Evolutionary conservation across 225 moss, liverwort and hornwort genomes (phyloP), one percentile per base, ranked within the genome.

Genomic region (Marchantia paleacea): DNA sequence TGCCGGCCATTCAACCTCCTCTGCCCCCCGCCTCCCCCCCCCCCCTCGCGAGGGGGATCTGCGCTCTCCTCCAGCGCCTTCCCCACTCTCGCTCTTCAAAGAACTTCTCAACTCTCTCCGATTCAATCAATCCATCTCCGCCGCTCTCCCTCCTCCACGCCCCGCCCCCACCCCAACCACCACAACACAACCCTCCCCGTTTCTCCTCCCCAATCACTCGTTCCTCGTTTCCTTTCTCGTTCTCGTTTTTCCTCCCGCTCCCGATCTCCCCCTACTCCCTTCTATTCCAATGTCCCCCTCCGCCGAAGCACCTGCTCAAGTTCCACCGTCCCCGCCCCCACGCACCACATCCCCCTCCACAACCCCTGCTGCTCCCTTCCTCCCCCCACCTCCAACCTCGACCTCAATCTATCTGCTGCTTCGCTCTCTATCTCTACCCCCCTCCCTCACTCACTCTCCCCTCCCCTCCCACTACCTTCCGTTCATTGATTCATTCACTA

Each of bases 1-100:
- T 64, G 72, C 72, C 62, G 80, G 79, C 79, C 79, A 79, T 79
- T 78, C 76, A 62, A 76, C 30, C 75, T 26, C 24, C 29, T 3
- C 1, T 28, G 39, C 57, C 18, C 7, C 57, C n/a, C 39, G 39
- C 66, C n/a, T 66, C 13, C 66, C 58, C 57, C 58, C 60, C 76
- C 9, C 58, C 39, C 60, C 60, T 58, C 31, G 31, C 20, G 60
- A 60, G 58, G 30, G 54, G 54, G 72, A 54, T 54, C 26, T 74
- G 74, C 74, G 25, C 74, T 53, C 53, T 55, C 31, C 58, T 50
- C 62, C 75, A 18, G 62, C 62, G 47, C 22, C 58, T 31, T 31
- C 24, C 29, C 48, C 49, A 3, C 63, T 75, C 55, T 61, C 61
- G n/a, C 22, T 61, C 61, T 18, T 61, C 61, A 61, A 61, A 7